A percentile compares a stretch with the other conserved stretches of the same genome.
These are phyloP conservation scores for Discostella stelligeroides DNA, from an alignment of 108 stramenopile genomes.

Conservation along the genomic window DNA sequence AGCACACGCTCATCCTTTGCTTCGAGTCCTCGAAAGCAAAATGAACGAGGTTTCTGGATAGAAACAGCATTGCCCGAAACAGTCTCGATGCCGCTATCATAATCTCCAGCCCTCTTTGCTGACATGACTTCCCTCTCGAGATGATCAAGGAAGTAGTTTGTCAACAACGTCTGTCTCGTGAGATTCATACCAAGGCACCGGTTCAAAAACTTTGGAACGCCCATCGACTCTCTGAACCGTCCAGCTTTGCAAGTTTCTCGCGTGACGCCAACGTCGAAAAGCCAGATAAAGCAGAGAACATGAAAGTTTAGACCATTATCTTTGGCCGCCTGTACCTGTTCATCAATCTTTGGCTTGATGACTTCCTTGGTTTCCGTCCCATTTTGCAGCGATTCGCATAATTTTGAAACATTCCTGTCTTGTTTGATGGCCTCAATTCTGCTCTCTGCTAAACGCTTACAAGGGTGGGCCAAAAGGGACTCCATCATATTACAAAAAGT, in stretches of 20 bases:
- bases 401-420: conserved; percentile 24
- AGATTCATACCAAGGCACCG: conserved; percentile 45
- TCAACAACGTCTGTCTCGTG: conserved; percentile 30
- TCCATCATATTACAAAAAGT: conserved; percentile 10
- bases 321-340: conserved; percentile 31
- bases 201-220: conserved; percentile 45
- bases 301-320: conserved; percentile 45
- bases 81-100: conserved; percentile 43
- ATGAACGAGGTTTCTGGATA: conserved; percentile 29
- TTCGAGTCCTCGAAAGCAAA: conserved; percentile 39
- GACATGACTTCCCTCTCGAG: conserved; percentile 28
- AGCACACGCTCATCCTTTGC: conserved; percentile 43
- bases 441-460: conserved; percentile 20
- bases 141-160: conserved; percentile 29
- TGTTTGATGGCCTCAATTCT: conserved; percentile 35
- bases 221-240: not conserved
- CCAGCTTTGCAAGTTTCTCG: not conserved
- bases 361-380: conserved; percentile 28
- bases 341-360: conserved; percentile 41
- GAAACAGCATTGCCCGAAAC: conserved; percentile 19
- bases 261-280: conserved; percentile 37
- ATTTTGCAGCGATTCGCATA: conserved; percentile 21
- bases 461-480: not conserved
- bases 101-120: conserved; percentile 32
- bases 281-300: conserved; percentile 15